Evolutionary conservation across 495 filamentous ascomycete genomes (phyloP), one percentile per base, ranked within the genome.

Genomic region (Sordaria brevicollis): DNA sequence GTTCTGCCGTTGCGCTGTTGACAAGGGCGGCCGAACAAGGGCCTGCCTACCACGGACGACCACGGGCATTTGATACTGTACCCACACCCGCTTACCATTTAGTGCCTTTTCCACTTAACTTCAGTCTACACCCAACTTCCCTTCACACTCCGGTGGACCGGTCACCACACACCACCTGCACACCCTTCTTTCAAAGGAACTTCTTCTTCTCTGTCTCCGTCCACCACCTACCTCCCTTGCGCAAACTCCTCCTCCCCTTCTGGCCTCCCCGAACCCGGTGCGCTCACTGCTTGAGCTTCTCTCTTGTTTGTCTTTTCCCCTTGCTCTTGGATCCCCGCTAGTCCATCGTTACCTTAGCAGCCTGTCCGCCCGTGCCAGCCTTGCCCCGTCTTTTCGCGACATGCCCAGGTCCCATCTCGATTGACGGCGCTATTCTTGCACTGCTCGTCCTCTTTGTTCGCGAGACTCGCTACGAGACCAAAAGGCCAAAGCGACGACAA

Each of bases 71-170:
- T 69, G 67, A 69, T 57, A 77, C n/a, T n/a, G n/a, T n/a, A n/a
- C 71, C 72, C 68, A 67, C 76, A 70, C 68, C 72, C 73, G 73
- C 70, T 72, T 72, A 69, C 71, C 69, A 70, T 78, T 67, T 74
- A 73, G 49, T 57, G 49, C 49, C 49, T 57, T 31, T 57, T 57
- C n/a, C 49, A 57, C 49, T 57, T 57, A 57, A 57, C 49, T n/a
- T n/a, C n/a, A n/a, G n/a, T n/a, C n/a, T 57, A 57, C 49, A 57
- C 25, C 49, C 75, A 68, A 74, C 41, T 43, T 74, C 74, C 69
- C 49, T 57, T 71, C 69, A 71, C 74, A 68, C 76, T 73, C 71
- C 72, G 72, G 76, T 72, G 75, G 74, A 76, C 77, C 77, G 77
- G 74, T 66, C 74, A 75, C 74, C 74, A 73, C 70, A 72, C 72